phyloP scores from a whole-genome alignment of 1,139 yeast genomes.

The Hanseniaspora uvarum region DNA sequence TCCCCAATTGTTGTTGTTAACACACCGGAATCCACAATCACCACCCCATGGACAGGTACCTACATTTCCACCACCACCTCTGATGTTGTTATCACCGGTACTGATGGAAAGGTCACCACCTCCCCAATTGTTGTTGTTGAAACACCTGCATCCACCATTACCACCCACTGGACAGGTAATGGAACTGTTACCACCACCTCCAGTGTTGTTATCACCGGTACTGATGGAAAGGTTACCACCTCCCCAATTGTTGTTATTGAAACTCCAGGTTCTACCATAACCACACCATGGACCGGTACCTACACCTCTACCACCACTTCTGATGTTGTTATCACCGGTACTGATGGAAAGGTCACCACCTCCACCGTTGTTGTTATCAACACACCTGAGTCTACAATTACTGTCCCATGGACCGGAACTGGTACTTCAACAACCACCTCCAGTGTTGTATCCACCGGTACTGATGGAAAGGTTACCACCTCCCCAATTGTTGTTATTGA shows the following conservation, averaged over 20 bases:
- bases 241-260: background rate
- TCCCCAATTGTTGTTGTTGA: constrained; percentile 16
- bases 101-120: constrained; percentile 1
- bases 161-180: background rate
- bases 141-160: constrained; percentile 16
- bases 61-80: constrained; percentile 10
- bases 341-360: background rate
- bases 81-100: constrained; percentile 11
- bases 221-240: no score
- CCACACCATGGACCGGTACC: constrained; percentile 17
- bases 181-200: no score
- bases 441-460: no score
- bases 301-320: constrained; percentile 10
- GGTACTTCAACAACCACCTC: no score
- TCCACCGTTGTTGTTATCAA: constrained; percentile 14
- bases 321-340: constrained; percentile 10
- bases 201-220: no score
- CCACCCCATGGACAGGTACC: constrained; percentile 16
- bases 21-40: background rate
- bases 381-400: constrained; percentile 17
- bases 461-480: no score
- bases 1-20: background rate
- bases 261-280: constrained; percentile 13
- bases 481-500: no score
- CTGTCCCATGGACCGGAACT: constrained; percentile 18